Conservation (phyloP, 176 grass and related monocot genomes). For the Phyllostachys edulis region DNA sequence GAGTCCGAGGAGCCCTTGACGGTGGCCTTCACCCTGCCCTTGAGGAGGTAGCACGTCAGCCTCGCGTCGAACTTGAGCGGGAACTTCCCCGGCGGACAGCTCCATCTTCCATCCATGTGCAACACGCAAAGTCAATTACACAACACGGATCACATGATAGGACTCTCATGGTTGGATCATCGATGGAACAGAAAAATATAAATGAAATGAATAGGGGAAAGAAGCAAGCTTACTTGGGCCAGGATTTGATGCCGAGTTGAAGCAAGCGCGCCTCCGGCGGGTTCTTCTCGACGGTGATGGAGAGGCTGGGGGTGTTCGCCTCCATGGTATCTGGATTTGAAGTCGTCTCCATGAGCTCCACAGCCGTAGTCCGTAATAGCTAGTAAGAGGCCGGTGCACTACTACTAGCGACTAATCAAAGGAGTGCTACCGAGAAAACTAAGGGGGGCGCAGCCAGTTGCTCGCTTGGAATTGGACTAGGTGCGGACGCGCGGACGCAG, state of each 20-base stretch:
- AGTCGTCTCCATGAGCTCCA: neutral
- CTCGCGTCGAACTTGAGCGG: conserved; percentile 78
- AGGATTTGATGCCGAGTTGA: conserved; percentile 86
- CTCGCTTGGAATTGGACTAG: too few species aligned
- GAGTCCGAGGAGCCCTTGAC: conserved; percentile 65
- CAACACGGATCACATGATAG: too few species aligned
- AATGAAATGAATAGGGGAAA: neutral
- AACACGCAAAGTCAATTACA: neutral
- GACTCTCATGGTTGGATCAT: too few species aligned
- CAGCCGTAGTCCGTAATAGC: too few species aligned
- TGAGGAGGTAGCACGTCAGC: conserved; percentile 85
- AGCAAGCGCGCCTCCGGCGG: conserved; percentile 60
- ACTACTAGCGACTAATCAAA: neutral
- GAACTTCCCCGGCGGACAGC: conserved; percentile 74
- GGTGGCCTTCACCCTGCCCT: conserved; percentile 75
- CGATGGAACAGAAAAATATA: neutral
- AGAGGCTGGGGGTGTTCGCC: conserved; percentile 45
- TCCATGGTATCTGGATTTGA: conserved; percentile 58
- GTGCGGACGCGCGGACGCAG: too few species aligned
- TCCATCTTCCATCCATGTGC: conserved; percentile 49
- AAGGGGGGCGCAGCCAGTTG: too few species aligned
- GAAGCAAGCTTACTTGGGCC: conserved; percentile 72
- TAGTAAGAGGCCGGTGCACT: too few species aligned
- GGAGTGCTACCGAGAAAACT: too few species aligned
- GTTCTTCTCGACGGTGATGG: conserved; percentile 65